phyloP scores from a whole-genome alignment of 257 asterid genomes.

The Penstemon newberryi region DNA sequence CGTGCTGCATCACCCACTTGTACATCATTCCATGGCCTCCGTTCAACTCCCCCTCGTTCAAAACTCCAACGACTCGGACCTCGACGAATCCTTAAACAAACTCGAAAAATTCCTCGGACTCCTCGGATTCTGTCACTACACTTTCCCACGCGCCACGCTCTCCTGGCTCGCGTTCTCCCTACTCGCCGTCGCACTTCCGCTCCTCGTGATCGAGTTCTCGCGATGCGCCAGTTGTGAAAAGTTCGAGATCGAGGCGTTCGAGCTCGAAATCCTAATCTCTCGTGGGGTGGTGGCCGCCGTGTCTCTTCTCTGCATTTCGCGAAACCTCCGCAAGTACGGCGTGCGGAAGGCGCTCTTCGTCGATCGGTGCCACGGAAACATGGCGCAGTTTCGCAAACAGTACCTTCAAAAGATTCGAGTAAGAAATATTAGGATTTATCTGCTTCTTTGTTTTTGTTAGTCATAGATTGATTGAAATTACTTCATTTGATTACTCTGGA shows the following conservation, averaged over 20 bases:
- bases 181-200: conserved; percentile 56
- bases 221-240: conserved; percentile 58
- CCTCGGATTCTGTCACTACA: conserved; percentile 64
- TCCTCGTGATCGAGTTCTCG: conserved; percentile 34
- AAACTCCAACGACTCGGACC: conserved; percentile 35
- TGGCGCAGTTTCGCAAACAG: conserved; percentile 54
- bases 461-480: too few species aligned
- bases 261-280: conserved; percentile 49
- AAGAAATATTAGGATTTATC: conserved; percentile 17
- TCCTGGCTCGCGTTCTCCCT: conserved; percentile 67
- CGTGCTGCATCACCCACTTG: conserved; percentile 10
- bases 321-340: conserved; percentile 67
- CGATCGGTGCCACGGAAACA: conserved; percentile 59
- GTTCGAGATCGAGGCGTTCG: conserved; percentile 64
- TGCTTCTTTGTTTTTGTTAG: too few species aligned
- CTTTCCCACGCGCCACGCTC: conserved; percentile 35
- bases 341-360: conserved; percentile 68
- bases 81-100: conserved; percentile 42
- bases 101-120: conserved; percentile 54
- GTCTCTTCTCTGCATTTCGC: conserved; percentile 69
- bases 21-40: conserved; percentile 38
- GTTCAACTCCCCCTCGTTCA: conserved; percentile 33
- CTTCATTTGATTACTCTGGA: neutral
- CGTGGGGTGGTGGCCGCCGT: conserved; percentile 68
- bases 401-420: conserved; percentile 64